Percentiles rank a stretch among this genome's conserved stretches.
These are phyloP conservation scores for Exophiala sp. DNA, from an alignment of 2,329 filamentous ascomycete genomes.

Conservation along the genomic window DNA sequence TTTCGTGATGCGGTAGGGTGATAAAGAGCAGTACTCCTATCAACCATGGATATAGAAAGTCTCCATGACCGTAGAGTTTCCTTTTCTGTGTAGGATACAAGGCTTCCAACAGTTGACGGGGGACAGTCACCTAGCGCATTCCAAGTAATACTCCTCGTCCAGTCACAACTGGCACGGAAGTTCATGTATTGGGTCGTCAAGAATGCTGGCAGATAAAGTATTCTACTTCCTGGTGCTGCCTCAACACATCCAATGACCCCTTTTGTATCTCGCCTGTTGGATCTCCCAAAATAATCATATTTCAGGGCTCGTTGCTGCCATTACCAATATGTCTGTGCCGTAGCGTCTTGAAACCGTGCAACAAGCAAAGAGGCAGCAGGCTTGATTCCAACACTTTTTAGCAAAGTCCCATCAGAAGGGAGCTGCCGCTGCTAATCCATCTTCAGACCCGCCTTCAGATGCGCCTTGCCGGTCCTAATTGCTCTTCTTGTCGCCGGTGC, in stretches of 20 bases:
- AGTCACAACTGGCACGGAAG: no score
- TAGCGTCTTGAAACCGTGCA: not conserved
- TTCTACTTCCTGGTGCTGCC: not conserved
- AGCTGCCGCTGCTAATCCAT: not conserved
- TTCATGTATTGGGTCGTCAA: no score
- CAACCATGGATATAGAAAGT: no score
- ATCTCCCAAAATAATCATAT: not conserved
- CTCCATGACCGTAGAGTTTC: no score
- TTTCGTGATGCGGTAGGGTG: no score
- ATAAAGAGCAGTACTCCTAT: no score
- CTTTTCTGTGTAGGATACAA: no score
- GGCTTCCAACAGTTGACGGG: no score
- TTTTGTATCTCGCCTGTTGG: not conserved
- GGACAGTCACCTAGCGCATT: no score
- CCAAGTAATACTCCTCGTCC: no score
- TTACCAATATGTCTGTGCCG: not conserved
- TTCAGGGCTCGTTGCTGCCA: not conserved
- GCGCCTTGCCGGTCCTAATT: constrained; percentile 35
- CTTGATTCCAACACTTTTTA: not conserved
- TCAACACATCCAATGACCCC: not conserved
- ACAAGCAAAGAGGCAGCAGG: not conserved
- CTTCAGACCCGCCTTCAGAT: not conserved
- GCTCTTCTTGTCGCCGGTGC: constrained; percentile 50
- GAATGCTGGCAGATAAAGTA: not conserved
- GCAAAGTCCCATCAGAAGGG: not conserved